Evolutionary conservation across 192 early-diverging fungal genomes (phyloP), one percentile per base, ranked within the genome.

Genomic region (Coemansia asiatica): DNA sequence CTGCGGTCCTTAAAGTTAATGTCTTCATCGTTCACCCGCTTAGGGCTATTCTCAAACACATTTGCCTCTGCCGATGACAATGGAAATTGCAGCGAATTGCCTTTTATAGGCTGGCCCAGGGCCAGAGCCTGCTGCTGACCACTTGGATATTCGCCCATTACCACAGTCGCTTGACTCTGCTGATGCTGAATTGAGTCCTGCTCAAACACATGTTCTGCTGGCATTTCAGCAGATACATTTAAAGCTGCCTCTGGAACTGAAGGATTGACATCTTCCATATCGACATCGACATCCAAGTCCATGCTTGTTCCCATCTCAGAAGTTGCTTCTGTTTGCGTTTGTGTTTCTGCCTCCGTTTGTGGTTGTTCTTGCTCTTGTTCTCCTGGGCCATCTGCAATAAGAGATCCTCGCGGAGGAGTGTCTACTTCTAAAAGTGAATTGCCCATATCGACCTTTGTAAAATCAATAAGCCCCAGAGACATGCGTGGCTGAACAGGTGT

Each of bases 391-490:
- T 66, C 22, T 8, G 47, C 12, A 48, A 25, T 18, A 19, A 31
- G 64, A 23, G 66, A 44, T 38, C 53, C 57, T 12, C 44, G 31
- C 19, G 73, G 58, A 2, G 65, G 69, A 22, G 60, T 64, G 29
- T 40, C 62, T 3, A 66, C 60, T 35, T 75, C 69, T 10, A 68
- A n/a, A 47, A 75, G 68, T 19, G 66, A 75, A 2, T 35, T 25
- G n/a, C 66, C 69, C 26, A 72, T 71, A 33, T 81, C 78, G 58
- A 82, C 69, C 22, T 70, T 61, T 54, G 28, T 70, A 71, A 82
- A 82, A 61, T 82, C 79, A 19, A 82, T 73, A n/a, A 82, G 62
- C 18, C 79, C 79, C 19, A 82, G 67, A 4, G 79, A 82, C 64
- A 67, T 70, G 31, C 78, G 78, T 15, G 69, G 49, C 22, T 66